These are phyloP conservation scores for Arthrobotrys entomopaga DNA, from an alignment of 2,329 filamentous ascomycete species.

Conservation along the genomic window DNA sequence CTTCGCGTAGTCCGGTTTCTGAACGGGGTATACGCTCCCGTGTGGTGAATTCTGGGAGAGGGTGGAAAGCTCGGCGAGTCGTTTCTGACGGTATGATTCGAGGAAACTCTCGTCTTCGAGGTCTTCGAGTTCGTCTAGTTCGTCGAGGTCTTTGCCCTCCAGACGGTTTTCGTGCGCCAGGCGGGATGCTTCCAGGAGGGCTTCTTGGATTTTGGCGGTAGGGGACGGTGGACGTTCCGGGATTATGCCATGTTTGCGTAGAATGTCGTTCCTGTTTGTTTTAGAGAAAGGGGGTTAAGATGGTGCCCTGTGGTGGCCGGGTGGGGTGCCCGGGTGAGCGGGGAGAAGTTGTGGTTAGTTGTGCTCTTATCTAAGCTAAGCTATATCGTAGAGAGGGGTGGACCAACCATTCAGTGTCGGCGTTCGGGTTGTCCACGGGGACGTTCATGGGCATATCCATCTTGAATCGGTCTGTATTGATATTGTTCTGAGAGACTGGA, in stretches of 20 bases:
- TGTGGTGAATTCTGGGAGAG: constrained; percentile 81
- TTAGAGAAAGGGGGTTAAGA: constrained; percentile 50
- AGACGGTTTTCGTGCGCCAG: constrained; percentile 91
- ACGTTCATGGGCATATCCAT: constrained; percentile 66
- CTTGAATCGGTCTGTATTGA: constrained; percentile 12
- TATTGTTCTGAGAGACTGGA: neutral
- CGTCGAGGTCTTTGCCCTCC: constrained; percentile 93
- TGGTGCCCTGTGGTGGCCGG: constrained; percentile 31
- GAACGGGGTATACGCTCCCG: constrained; percentile 90
- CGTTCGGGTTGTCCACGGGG: constrained; percentile 92
- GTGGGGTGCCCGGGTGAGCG: constrained; percentile 41
- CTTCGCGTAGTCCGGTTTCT: constrained; percentile 90
- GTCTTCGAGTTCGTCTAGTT: constrained; percentile 92
- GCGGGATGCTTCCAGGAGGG: constrained; percentile 81
- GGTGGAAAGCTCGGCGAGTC: constrained; percentile 80
- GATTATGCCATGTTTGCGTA: constrained; percentile 94
- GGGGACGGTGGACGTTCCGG: constrained; percentile 97
- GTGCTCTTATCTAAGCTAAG: no score
- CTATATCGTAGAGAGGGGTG: constrained; percentile 17
- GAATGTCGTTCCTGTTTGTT: constrained; percentile 90
- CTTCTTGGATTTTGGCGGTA: constrained; percentile 95
- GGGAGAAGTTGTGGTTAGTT: constrained; percentile 36
- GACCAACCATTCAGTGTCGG: constrained; percentile 92
- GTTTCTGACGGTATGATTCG: constrained; percentile 83
- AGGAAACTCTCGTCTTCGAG: constrained; percentile 94